Evolutionary conservation across 2,329 filamentous ascomycete species (phyloP), one percentile per base, ranked within the genome.

Genomic region (Fusarium compactum): DNA sequence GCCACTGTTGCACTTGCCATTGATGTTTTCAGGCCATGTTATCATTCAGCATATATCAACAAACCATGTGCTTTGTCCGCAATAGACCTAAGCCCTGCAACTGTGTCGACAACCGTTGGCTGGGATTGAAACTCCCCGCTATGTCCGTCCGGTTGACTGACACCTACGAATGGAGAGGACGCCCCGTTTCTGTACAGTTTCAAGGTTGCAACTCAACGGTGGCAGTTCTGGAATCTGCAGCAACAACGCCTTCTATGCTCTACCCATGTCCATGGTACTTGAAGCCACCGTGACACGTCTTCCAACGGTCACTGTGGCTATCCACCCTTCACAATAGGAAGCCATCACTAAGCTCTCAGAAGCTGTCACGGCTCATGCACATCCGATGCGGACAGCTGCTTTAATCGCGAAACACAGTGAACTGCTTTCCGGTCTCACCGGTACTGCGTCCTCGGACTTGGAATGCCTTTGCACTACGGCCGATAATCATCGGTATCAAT

Each of bases 261-360:
- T 53, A 34, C 59, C 56, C 38, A 58, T 61, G 50, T 41, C 34
- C 50, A 43, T 43, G 70, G 30, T 57, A 53, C 53, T 67, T 61
- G 57, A 68, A 66, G 70, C 67, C 67, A 60, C 60, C 34, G 62
- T 73, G 60, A 73, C 70, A 69, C 69, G 53, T 27, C 29, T 57
- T 65, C 24, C 52, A 74, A 74, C 68, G 68, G 60, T 73, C 67
- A 62, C 67, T 74, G 72, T 74, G 53, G 43, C 53, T 56, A 69
- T 38, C 68, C 61, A 63, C 27, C 46, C 47, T 62, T 67, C 51
- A 59, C 29, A 57, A 51, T 44, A 46, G 57, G 51, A 70, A 71
- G 63, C 44, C 51, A 57, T 71, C 63, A 64, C 44, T 48, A 32
- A 55, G 22, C 27, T 54, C 57, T 62, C 22, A 66, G 27, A 44